Evolutionary conservation across 2,329 filamentous ascomycete genomes (phyloP).

Genomic region (Clonostachys byssicola): DNA sequence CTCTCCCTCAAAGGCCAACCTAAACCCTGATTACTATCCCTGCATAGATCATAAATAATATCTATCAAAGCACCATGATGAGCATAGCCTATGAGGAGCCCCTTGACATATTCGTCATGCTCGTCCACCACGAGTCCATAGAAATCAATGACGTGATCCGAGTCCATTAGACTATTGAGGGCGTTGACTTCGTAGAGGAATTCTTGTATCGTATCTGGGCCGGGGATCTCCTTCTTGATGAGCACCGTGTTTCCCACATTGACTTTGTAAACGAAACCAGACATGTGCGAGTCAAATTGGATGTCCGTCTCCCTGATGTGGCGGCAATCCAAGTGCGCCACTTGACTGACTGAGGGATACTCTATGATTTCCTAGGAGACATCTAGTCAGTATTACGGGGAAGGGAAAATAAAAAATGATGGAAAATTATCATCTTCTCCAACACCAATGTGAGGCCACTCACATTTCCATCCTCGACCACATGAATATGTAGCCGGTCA

Average conservation of each 20-base stretch:
- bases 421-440: neutral
- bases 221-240: slow-evolving; percentile 98
- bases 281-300: slow-evolving; percentile 86
- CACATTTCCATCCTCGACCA: slow-evolving; percentile 90
- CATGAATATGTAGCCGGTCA: slow-evolving; percentile 87
- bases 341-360: slow-evolving; percentile 70
- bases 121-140: slow-evolving; percentile 88
- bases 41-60: slow-evolving; percentile 75
- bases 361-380: slow-evolving; percentile 70
- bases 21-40: slow-evolving; percentile 48
- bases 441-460: slow-evolving; percentile 17
- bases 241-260: slow-evolving; percentile 61
- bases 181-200: slow-evolving; percentile 98
- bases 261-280: slow-evolving; percentile 96
- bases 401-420: neutral
- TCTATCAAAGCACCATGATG: slow-evolving; percentile 86
- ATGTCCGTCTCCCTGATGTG: slow-evolving; percentile 70
- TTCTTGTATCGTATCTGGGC: slow-evolving; percentile 91
- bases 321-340: slow-evolving; percentile 67
- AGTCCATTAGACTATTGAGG: slow-evolving; percentile 70
- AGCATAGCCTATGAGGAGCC: slow-evolving; percentile 84
- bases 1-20: slow-evolving; percentile 72
- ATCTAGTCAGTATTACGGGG: neutral
- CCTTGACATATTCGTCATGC: slow-evolving; percentile 78
- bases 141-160: slow-evolving; percentile 77